Evolutionary conservation across 257 asterid genomes (phyloP).

Genomic region (Solanum gandarillasii): DNA sequence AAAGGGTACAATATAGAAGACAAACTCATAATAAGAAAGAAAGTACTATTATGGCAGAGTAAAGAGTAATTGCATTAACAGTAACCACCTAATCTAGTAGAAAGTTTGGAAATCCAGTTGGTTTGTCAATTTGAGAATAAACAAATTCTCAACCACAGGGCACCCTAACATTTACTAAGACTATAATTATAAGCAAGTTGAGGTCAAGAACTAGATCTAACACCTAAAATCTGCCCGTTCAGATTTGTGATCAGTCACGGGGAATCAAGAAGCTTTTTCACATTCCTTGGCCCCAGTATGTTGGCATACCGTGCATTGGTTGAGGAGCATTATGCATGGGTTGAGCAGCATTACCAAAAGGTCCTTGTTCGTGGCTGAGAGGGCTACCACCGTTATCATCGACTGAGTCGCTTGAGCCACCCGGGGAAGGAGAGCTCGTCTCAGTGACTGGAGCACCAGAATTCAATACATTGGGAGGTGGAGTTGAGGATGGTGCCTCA

Average conservation of each 20-base stretch:
- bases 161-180: neutral
- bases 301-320: conserved; percentile 31
- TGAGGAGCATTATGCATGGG: conserved; percentile 29
- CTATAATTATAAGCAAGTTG: neutral
- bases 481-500: conserved; percentile 11
- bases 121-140: neutral
- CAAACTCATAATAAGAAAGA: neutral
- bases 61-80: neutral
- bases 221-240: neutral
- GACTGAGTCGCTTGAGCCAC: conserved; percentile 50
- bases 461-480: conserved; percentile 35
- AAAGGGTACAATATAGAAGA: neutral
- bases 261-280: conserved; percentile 32
- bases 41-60: neutral
- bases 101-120: neutral
- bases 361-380: conserved; percentile 18
- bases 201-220: neutral
- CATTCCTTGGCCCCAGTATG: conserved; percentile 45
- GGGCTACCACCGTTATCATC: conserved; percentile 52
- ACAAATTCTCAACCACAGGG: neutral
- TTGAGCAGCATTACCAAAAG: conserved; percentile 26
- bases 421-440: conserved; percentile 47
- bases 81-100: neutral
- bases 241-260: neutral
- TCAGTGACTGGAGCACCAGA: conserved; percentile 24